A percentile compares a stretch with the other conserved stretches of the same genome.
Conservation (phyloP, 2,329 filamentous ascomycete genomes). For the Colletotrichum agaves region DNA sequence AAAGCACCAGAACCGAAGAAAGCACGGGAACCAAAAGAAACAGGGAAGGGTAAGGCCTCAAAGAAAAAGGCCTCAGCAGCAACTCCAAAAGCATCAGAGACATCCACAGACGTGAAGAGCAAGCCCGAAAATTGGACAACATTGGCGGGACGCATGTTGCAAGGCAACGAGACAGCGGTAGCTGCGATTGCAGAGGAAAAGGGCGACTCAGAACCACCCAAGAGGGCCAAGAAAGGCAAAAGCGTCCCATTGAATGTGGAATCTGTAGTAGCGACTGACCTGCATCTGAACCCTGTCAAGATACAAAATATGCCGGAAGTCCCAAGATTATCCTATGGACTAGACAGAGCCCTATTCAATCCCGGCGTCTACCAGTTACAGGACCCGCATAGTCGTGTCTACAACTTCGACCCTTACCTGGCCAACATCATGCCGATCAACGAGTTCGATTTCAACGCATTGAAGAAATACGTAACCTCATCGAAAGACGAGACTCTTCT, state of each 20-base stretch:
- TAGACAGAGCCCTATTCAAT: conserved; percentile 95
- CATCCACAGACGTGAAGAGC: not conserved
- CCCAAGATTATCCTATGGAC: conserved; percentile 75
- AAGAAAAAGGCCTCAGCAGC: not conserved
- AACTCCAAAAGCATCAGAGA: not conserved
- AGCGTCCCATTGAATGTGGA: conserved; percentile 11
- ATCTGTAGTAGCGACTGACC: conserved; percentile 1
- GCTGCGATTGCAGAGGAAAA: not conserved
- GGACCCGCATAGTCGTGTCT: conserved; percentile 87
- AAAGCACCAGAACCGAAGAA: not conserved
- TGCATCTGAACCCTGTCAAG: conserved; percentile 47
- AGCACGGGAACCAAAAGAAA: not conserved
- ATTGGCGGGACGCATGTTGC: conserved; percentile 9
- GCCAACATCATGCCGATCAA: conserved; percentile 90
- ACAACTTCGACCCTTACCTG: conserved; percentile 97
- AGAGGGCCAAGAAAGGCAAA: not conserved
- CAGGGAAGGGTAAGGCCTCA: not conserved
- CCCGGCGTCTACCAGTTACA: conserved; percentile 91
- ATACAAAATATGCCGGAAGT: conserved; percentile 50
- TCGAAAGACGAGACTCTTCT: conserved; percentile 82
- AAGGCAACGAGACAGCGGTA: not conserved
- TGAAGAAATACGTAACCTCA: conserved; percentile 91
- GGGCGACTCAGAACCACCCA: not conserved
- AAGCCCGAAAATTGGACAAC: conserved; percentile 1
- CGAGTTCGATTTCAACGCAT: conserved; percentile 90